Evolutionary conservation across 108 stramenopile species (phyloP).

Genomic region (Skeletonema potamos): DNA sequence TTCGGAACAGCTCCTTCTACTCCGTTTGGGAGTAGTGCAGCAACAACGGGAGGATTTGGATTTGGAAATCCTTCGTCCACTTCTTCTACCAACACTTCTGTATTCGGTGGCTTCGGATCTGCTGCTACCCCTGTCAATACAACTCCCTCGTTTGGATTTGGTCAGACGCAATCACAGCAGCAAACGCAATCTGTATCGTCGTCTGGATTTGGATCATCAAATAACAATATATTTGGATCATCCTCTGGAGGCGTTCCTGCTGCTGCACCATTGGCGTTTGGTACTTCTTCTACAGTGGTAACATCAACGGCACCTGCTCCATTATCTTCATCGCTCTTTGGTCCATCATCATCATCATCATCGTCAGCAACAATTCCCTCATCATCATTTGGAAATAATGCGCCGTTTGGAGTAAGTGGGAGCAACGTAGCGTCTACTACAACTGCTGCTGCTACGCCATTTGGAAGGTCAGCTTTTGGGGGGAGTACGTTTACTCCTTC

Average conservation of each 20-base stretch:
- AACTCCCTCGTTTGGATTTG: background rate
- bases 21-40: background rate
- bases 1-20: background rate
- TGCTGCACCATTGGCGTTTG: background rate
- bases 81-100: too few species aligned
- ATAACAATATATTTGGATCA: background rate
- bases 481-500: background rate
- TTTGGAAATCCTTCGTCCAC: background rate
- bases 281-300: background rate
- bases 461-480: background rate
- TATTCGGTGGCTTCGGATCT: conserved; percentile 1
- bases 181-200: background rate
- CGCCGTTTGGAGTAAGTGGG: too few species aligned
- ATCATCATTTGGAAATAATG: background rate
- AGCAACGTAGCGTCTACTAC: background rate
- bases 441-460: background rate
- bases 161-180: background rate
- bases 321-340: background rate
- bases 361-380: background rate
- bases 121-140: background rate
- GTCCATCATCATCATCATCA: background rate
- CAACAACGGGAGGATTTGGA: background rate
- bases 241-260: background rate
- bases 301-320: background rate
- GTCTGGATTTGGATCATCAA: conserved; percentile 1